Base-by-base conservation (phyloP, 176 grass and related monocot genomes). In the Dendrocalamus sinicus region DNA sequence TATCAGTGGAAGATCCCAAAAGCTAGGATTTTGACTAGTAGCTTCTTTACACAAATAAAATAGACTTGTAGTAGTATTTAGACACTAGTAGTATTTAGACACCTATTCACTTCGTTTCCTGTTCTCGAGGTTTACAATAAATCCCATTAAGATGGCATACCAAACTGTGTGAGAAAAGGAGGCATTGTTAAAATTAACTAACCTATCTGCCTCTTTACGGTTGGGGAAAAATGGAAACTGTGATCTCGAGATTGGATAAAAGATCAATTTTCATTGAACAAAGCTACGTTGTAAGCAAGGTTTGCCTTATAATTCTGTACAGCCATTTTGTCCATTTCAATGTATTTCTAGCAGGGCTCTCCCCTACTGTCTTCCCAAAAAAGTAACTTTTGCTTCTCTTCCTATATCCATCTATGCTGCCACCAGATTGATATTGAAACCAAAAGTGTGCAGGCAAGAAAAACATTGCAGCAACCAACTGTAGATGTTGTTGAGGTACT, bases 321-420 rank as follows among this genome's bases (percentile, higher is more conserved):
- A 14, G 13, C 43, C n/a, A 32, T n/a, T n/a, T 59, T 24, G 24
- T 70, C 50, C 41, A 54, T 57, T n/a, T 41, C 20, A 40, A 68
- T 43, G 8, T 78, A 78, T 78, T 78, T 79, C 40, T 64, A 64
- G 59, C 67, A 71, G 66, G 23, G 13, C 2, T 58, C 12, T 23
- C 67, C 26, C 37, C 55, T 30, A 35, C 17, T 35, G 23, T 62
- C 43, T 47, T 60, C 59, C 41, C 32, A 47, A 83, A 70, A 59
- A 50, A 14, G 4, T 24, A 37, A 22, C 0, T 32, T 65, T 64
- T 53, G 30, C 26, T 52, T 81, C 28, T n/a, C n/a, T n/a, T 75
- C 28, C 19, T 52, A 24, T n/a, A 75, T 64, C 58, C 70, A 75
- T 63, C 70, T 50, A 74, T 62, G 70, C 12, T 24, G 35, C 28